Conservation (phyloP, 2,329 filamentous ascomycete species). For the Penicillium sp. region DNA sequence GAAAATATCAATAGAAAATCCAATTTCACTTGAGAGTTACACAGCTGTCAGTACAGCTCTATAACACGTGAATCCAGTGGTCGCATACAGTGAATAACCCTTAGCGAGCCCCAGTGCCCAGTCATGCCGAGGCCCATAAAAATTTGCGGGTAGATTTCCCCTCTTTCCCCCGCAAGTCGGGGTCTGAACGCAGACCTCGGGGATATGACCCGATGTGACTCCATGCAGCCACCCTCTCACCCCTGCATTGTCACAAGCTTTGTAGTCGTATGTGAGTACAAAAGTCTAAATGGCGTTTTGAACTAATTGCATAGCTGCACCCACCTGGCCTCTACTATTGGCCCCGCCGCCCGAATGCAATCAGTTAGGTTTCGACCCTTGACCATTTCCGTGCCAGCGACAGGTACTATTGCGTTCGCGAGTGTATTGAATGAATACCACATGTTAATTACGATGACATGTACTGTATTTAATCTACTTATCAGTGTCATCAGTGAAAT, state of each 20-base stretch:
- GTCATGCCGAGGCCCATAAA: neutral
- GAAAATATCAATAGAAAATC: neutral
- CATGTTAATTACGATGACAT: conserved; percentile 4
- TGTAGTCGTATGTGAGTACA: neutral
- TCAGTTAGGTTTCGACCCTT: neutral
- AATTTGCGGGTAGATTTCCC: neutral
- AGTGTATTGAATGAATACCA: neutral
- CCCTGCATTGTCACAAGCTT: neutral
- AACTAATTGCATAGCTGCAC: neutral
- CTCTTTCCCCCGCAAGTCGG: neutral
- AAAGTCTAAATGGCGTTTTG: neutral
- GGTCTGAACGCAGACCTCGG: neutral
- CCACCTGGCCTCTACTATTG: neutral
- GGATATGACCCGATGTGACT: neutral
- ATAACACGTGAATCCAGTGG: neutral
- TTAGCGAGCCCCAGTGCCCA: neutral
- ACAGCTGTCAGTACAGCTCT: neutral
- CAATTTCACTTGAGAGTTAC: neutral
- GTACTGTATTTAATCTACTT: conserved; percentile 1
- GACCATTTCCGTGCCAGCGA: neutral
- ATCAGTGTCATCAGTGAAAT: neutral
- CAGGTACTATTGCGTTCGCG: neutral
- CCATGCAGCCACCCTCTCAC: neutral
- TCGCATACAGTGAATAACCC: neutral
- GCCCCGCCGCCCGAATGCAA: neutral